These are phyloP conservation scores for Plasmodium relictum DNA, from an alignment of 169 alveolate genomes.

Conservation along the genomic window DNA sequence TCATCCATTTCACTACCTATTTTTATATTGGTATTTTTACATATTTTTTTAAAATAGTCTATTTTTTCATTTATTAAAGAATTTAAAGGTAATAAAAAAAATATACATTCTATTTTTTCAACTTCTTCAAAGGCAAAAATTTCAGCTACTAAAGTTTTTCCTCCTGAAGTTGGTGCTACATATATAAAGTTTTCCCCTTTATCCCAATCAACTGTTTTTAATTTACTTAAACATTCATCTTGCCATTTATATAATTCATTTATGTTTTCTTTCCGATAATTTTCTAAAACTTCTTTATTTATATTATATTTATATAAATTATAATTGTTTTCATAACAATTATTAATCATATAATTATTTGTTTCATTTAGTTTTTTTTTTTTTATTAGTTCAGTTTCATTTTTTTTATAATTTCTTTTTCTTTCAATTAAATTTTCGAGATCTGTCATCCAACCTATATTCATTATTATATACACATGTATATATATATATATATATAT, in stretches of 20 bases:
- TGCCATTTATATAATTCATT: constrained; percentile 58
- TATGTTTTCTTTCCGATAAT: constrained; percentile 50
- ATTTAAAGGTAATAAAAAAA: constrained; percentile 67
- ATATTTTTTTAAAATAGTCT: constrained; percentile 33
- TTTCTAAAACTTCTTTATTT: constrained; percentile 15
- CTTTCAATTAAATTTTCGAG: constrained; percentile 23
- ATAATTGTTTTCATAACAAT: constrained; percentile 14
- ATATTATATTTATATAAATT: constrained; percentile 1
- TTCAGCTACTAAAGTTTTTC: constrained; percentile 65
- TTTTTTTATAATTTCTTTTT: background rate
- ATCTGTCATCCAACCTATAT: constrained; percentile 29
- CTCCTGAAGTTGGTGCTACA: constrained; percentile 75
- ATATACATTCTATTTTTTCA: constrained; percentile 11
- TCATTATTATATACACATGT: constrained; percentile 6
- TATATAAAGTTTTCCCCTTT: constrained; percentile 44
- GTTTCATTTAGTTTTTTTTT: background rate
- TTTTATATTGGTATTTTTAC: constrained; percentile 40
- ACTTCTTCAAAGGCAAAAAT: constrained; percentile 55
- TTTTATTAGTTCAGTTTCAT: background rate
- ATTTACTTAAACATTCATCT: constrained; percentile 38
- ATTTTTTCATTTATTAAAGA: constrained; percentile 67
- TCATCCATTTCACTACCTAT: constrained; percentile 31
- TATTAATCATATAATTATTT: background rate
- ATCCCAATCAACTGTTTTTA: constrained; percentile 52
- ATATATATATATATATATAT: background rate